Evolutionary conservation across 2,329 filamentous ascomycete species (phyloP), one percentile per base, ranked within the genome.

Genomic region (Neofusicoccum ribis): DNA sequence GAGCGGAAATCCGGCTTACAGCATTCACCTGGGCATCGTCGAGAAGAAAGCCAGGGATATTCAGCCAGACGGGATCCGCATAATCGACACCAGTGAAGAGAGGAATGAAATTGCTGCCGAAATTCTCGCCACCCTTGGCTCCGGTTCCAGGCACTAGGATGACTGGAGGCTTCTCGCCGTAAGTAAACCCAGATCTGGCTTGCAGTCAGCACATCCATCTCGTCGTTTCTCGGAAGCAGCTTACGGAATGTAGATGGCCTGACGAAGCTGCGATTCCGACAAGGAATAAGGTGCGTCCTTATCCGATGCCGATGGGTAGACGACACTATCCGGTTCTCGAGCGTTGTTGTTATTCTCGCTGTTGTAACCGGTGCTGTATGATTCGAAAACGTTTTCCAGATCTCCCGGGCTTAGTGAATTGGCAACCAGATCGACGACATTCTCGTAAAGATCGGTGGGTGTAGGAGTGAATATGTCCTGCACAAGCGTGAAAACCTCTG

Each of bases 1-100:
- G 27, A 7, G 27, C 5, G 27, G 5, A 31, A 31, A 31, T 34
- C 43, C n/a, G 23, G 14, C 49, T 34, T 36, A 51, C 49, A n/a
- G 82, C 74, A 68, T 83, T 87, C 31, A 74, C 67, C 68, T 86
- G 85, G 0, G 78, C 79, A 65, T 88, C 84, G 17, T 68, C 73
- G 9, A 85, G 75, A 43, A 82, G 76, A 44, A 77, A 75, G 1
- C 74, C 73, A 0, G 85, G 84, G 15, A 87, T 78, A 68, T 87
- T 87, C 23, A 88, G 74, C 81, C 84, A 87, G 20, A 86, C 80
- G 0, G 83, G 79, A 68, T 86, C 83, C n/a, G 77, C 82, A 62
- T 79, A 79, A 23, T 69, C 68, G 1, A 77, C 76, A 27, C 76
- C 74, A 2, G 74, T 70, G 8, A 86, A 73, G 0, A 86, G 74